Percentiles rank a stretch among this genome's conserved stretches.
Evolutionary conservation across 2,329 filamentous ascomycete species (phyloP).

Genomic region (Colletotrichum sp.): DNA sequence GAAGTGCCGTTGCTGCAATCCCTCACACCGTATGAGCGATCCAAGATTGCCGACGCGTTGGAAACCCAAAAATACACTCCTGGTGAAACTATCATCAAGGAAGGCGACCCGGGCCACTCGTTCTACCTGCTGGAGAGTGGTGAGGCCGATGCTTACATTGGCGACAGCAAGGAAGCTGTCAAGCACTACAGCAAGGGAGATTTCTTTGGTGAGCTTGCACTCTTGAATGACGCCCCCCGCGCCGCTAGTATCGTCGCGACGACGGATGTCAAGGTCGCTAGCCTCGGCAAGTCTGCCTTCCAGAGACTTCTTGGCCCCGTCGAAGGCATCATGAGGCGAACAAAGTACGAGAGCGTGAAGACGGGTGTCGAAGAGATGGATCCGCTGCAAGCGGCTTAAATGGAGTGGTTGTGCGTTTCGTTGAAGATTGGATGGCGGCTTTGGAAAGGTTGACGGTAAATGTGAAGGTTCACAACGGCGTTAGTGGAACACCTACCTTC

Average conservation of each 20-base stretch:
- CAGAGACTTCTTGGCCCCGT: constrained; percentile 91
- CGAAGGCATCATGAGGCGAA: constrained; percentile 91
- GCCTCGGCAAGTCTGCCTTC: constrained; percentile 91
- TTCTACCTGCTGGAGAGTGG: constrained; percentile 93
- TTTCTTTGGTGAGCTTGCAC: constrained; percentile 94
- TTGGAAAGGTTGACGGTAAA: constrained; percentile 8
- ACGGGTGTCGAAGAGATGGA: constrained; percentile 71
- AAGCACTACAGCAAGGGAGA: constrained; percentile 89
- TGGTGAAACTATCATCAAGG: constrained; percentile 83
- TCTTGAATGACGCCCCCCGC: constrained; percentile 91
- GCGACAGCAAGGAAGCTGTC: constrained; percentile 71
- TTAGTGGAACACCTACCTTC: constrained; percentile 34
- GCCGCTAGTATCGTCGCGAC: constrained; percentile 86
- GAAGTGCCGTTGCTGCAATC: constrained; percentile 86
- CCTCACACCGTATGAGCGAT: constrained; percentile 89
- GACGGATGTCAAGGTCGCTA: constrained; percentile 91
- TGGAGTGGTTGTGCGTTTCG: background rate
- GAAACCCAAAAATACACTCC: constrained; percentile 86
- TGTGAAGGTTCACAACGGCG: constrained; percentile 17
- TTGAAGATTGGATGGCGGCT: constrained; percentile 11
- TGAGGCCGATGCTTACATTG: constrained; percentile 85
- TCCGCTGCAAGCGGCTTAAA: constrained; percentile 56
- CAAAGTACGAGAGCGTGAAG: constrained; percentile 64
- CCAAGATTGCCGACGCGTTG: constrained; percentile 95
- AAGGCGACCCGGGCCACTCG: constrained; percentile 89